Evolutionary conservation across 2,329 filamentous ascomycete species (phyloP).

Genomic region (Ophiosphaerella korrae): DNA sequence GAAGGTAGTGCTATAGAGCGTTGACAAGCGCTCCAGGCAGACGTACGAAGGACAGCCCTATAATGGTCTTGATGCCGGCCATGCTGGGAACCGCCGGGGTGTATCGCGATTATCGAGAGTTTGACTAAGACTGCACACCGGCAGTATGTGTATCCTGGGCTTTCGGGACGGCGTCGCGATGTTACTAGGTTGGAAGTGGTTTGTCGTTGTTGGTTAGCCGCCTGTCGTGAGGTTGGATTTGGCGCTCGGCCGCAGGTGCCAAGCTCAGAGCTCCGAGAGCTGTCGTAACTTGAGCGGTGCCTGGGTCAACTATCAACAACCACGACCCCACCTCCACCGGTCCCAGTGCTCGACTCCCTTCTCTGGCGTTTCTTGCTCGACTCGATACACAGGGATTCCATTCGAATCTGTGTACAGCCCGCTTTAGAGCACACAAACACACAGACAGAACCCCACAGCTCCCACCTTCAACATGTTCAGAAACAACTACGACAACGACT

Average conservation of each 20-base stretch:
- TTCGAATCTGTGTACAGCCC: no score
- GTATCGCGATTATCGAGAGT: neutral
- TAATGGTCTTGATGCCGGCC: constrained; percentile 98
- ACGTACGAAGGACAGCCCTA: constrained; percentile 92
- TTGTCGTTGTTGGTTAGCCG: constrained; percentile 8
- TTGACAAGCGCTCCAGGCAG: constrained; percentile 23
- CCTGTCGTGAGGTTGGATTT: constrained; percentile 13
- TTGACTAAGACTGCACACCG: neutral
- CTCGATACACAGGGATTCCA: no score
- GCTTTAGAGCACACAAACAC: constrained; percentile 2
- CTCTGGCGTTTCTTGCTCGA: neutral
- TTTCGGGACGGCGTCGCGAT: neutral
- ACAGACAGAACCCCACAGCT: constrained; percentile 13
- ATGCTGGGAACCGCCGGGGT: constrained; percentile 50
- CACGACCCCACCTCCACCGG: constrained; percentile 10
- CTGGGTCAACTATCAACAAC: constrained; percentile 24
- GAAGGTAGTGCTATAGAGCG: constrained; percentile 16
- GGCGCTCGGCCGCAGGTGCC: constrained; percentile 19
- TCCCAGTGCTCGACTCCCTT: neutral
- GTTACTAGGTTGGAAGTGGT: constrained; percentile 5
- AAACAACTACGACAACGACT: constrained; percentile 99
- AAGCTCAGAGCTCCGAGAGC: constrained; percentile 24
- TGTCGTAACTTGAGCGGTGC: constrained; percentile 34
- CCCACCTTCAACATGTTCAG: constrained; percentile 78
- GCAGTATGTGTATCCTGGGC: neutral